These are phyloP conservation scores for Usnea hakonensis DNA, from an alignment of 495 filamentous ascomycete genomes.

Conservation along the genomic window DNA sequence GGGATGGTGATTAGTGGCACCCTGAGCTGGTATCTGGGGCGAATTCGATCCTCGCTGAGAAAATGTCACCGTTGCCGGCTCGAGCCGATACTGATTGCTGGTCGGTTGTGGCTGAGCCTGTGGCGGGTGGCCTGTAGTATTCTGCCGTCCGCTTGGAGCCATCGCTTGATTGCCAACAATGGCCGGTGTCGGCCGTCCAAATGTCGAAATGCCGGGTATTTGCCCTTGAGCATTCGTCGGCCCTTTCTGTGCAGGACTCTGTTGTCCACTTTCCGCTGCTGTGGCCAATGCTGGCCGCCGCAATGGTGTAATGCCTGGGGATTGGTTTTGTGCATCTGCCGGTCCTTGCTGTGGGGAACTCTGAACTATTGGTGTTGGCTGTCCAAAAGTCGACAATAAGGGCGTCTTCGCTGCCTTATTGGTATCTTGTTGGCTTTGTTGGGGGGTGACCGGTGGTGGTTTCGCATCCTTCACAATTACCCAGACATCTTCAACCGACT, in stretches of 20 bases:
- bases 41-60: slow-evolving; percentile 7
- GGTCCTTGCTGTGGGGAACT: slow-evolving; percentile 13
- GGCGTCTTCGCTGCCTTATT: slow-evolving; percentile 5
- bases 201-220: slow-evolving; percentile 13
- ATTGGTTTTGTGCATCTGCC: slow-evolving; percentile 5
- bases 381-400: slow-evolving; percentile 8
- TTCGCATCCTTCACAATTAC: slow-evolving; percentile 65
- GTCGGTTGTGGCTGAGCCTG: slow-evolving; percentile 10
- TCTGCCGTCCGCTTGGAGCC: slow-evolving; percentile 6
- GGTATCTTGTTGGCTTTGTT: slow-evolving; percentile 21
- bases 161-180: slow-evolving; percentile 14
- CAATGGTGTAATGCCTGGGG: neutral
- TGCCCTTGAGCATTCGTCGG: slow-evolving; percentile 20
- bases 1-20: slow-evolving; percentile 34
- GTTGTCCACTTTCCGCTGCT: neutral
- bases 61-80: neutral
- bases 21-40: slow-evolving; percentile 25
- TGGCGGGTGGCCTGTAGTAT: slow-evolving; percentile 14
- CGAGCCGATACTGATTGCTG: slow-evolving; percentile 5
- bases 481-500: slow-evolving; percentile 79
- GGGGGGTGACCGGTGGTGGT: slow-evolving; percentile 41
- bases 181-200: slow-evolving; percentile 20
- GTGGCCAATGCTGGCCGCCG: neutral
- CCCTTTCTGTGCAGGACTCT: slow-evolving; percentile 15
- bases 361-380: slow-evolving; percentile 17